Evolutionary conservation across 495 filamentous ascomycete species (phyloP), one percentile per base, ranked within the genome.

Genomic region (Hyaloscypha bicolor): DNA sequence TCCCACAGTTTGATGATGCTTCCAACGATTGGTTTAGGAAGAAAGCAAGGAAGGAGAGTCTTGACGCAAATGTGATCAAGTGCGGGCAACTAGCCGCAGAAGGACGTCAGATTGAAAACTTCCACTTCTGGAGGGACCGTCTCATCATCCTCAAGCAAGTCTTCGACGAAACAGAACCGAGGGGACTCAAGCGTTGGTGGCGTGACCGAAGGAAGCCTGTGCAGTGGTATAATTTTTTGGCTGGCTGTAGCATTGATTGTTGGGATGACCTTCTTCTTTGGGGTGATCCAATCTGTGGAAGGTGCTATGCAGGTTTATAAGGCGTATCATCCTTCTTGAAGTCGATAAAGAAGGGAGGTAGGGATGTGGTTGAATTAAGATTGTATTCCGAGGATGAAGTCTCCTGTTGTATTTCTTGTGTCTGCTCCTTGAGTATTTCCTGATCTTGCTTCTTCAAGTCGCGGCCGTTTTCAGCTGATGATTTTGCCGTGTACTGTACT

Each of bases 141-240:
- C 72, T 87, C 0, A 74, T 83, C 1, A 76, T 83, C 3, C 74
- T 88, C 30, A 84, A 86, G 67, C 72, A 82, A 61, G 76, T 74
- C 0, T 86, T 82, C 65, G 86, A 88, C 67, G 76, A 87, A 33
- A 70, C 82, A 0, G 71, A 75, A 35, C 85, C 85, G 25, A 69
- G 65, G 9, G 82, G 65, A 2, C 57, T 86, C 0, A 68, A 64
- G 2, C 80, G 86, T 69, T 83, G 81, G 81, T 86, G 83, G 82
- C 69, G 75, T 51, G 83, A 87, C 70, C 63, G 82, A 56, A 69
- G 85, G 8, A 82, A 83, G 60, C 73, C 75, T 14, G 77, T 79
- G 0, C 82, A 86, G 68, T 86, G 82, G 81, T 85, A 83, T 65
- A 82, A 81, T 16, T 83, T 83, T 86, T 53, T 87, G 85, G 84